These are phyloP conservation scores for Cucumis melo DNA, from an alignment of 306 rosid species.

Conservation along the genomic window DNA sequence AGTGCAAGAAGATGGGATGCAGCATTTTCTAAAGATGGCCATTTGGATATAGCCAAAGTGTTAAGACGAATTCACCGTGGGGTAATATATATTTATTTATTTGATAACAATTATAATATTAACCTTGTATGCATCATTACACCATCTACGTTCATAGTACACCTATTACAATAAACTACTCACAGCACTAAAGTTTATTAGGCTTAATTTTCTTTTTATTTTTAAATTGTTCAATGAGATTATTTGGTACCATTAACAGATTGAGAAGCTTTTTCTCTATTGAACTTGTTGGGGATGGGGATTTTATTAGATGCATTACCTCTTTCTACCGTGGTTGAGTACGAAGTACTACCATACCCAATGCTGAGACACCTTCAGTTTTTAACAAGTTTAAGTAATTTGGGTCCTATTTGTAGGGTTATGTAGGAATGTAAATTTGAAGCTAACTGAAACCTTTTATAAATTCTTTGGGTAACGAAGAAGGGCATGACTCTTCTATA, in stretches of 20 bases:
- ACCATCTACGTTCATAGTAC: neutral
- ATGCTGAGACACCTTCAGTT: neutral
- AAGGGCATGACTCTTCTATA: neutral
- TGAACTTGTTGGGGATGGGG: neutral
- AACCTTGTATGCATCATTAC: neutral
- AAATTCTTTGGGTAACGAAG: neutral
- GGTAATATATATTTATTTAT: conserved; percentile 29
- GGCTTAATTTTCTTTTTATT: neutral
- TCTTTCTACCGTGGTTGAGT: neutral
- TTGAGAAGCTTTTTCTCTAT: neutral
- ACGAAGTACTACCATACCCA: neutral
- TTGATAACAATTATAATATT: neutral
- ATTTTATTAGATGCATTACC: neutral
- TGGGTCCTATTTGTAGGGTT: neutral
- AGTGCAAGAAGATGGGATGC: conserved; percentile 82
- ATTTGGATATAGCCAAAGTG: conserved; percentile 66
- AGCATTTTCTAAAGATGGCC: conserved; percentile 75
- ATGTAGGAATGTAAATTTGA: neutral
- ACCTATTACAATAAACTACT: neutral
- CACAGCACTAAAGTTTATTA: neutral
- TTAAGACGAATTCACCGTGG: conserved; percentile 83
- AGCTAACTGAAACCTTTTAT: neutral
- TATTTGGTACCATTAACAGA: neutral
- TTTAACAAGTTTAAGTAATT: neutral
- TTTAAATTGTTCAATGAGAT: neutral